A percentile compares a stretch with the other conserved stretches of the same genome.
These are phyloP conservation scores for Tephrocybe sp. DNA, from an alignment of 768 basidiomycete genomes.

Conservation along the genomic window DNA sequence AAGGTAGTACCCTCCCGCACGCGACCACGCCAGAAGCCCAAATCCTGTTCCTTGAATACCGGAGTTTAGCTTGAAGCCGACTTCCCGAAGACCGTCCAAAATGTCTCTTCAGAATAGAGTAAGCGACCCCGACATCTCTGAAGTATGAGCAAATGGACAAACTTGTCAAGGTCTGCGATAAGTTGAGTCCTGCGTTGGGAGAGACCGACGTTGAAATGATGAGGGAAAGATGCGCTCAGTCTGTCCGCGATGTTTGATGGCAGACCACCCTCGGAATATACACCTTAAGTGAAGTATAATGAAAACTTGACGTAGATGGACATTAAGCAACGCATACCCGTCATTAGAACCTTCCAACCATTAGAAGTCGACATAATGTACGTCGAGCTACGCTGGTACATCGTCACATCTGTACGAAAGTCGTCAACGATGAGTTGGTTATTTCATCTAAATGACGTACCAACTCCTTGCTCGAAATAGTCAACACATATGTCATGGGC, in stretches of 20 bases:
- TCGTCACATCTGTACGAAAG: constrained; percentile 46
- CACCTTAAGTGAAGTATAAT: constrained; percentile 19
- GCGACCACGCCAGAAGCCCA: constrained; percentile 43
- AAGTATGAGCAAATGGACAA: constrained; percentile 9
- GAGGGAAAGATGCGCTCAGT: constrained; percentile 48
- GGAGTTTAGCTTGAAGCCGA: constrained; percentile 55
- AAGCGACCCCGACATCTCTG: neutral
- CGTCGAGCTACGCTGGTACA: constrained; percentile 55
- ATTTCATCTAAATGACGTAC: constrained; percentile 13
- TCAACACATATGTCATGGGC: constrained; percentile 48
- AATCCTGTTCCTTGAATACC: constrained; percentile 57
- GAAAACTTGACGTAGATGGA: neutral
- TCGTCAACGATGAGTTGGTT: neutral
- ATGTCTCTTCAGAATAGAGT: constrained; percentile 33
- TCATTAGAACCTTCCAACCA: constrained; percentile 22
- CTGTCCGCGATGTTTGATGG: constrained; percentile 51
- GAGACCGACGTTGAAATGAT: constrained; percentile 28
- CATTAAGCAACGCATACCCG: constrained; percentile 16
- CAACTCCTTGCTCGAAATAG: constrained; percentile 43
- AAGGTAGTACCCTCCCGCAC: constrained; percentile 67
- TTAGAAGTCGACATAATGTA: constrained; percentile 21
- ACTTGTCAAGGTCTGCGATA: constrained; percentile 61
- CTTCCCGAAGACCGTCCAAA: constrained; percentile 54
- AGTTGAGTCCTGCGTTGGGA: constrained; percentile 31
- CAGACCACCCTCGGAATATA: constrained; percentile 49